These are phyloP conservation scores for Circinella umbellata DNA, from an alignment of 371 early-diverging fungal genomes.

Conservation along the genomic window DNA sequence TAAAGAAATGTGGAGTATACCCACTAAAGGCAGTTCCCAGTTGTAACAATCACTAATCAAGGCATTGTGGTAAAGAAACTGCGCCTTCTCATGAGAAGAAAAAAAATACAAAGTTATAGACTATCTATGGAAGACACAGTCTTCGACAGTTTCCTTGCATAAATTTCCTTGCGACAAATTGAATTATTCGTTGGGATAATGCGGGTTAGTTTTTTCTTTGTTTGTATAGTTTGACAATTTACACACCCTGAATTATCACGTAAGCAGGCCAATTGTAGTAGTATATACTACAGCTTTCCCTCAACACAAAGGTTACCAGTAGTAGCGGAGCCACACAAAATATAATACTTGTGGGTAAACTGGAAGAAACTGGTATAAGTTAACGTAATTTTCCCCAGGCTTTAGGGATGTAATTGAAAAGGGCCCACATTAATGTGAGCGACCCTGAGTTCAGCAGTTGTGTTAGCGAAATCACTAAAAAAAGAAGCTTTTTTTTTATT, in stretches of 20 bases:
- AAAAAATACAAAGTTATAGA: not conserved
- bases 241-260: conserved; percentile 7
- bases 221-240: not conserved
- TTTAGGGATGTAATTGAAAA: not conserved
- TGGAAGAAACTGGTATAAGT: conserved; percentile 3
- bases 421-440: not conserved
- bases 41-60: not conserved
- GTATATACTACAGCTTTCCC: not conserved
- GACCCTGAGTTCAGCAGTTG: not conserved
- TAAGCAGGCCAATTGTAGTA: not conserved
- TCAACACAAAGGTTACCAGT: not conserved
- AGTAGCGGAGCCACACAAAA: not conserved
- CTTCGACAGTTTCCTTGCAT: not conserved
- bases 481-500: too few species aligned
- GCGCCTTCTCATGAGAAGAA: not conserved
- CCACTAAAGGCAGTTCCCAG: conserved; percentile 5
- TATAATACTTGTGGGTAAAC: not conserved
- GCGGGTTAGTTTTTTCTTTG: not conserved
- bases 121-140: not conserved
- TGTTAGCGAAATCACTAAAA: too few species aligned
- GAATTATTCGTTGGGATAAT: conserved; percentile 1
- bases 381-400: not conserved
- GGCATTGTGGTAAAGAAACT: not conserved
- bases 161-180: not conserved
- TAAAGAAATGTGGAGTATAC: not conserved